These are phyloP conservation scores for Saxophila tyrrhenica DNA, from an alignment of 495 filamentous ascomycete genomes.

Conservation along the genomic window DNA sequence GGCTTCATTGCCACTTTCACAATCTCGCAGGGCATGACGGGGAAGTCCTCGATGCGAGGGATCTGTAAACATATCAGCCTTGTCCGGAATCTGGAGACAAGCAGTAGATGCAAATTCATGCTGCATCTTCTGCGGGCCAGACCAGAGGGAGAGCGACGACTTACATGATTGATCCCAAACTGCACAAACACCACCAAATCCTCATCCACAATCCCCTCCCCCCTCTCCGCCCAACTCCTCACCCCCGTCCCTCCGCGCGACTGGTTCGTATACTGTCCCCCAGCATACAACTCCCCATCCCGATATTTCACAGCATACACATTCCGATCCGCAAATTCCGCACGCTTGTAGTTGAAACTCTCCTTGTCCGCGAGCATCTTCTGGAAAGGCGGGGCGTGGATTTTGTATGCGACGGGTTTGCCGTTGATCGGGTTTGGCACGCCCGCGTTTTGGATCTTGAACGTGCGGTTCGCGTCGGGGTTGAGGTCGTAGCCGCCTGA, in stretches of 20 bases:
- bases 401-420: conserved; percentile 68
- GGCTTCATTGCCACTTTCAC: conserved; percentile 52
- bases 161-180: conserved; percentile 35
- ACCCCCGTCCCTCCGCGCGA: conserved; percentile 49
- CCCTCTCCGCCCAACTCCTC: conserved; percentile 30
- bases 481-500: conserved; percentile 57
- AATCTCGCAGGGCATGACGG: conserved; percentile 54
- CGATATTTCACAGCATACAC: conserved; percentile 71
- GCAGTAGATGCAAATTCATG: no score
- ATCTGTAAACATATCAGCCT: no score
- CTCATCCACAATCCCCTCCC: conserved; percentile 31
- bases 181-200: conserved; percentile 37
- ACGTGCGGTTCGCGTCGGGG: conserved; percentile 50
- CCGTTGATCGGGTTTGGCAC: conserved; percentile 55
- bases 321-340: conserved; percentile 72
- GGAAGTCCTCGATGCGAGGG: conserved; percentile 30
- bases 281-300: conserved; percentile 71
- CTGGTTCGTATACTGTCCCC: conserved; percentile 81
- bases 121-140: no score
- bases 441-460: conserved; percentile 67
- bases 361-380: conserved; percentile 62
- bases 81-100: no score
- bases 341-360: conserved; percentile 58
- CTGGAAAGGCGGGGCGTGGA: conserved; percentile 63
- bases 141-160: no score